These are phyloP conservation scores for Alternaria gaisen DNA, from an alignment of 2,329 filamentous ascomycete genomes.

Conservation along the genomic window DNA sequence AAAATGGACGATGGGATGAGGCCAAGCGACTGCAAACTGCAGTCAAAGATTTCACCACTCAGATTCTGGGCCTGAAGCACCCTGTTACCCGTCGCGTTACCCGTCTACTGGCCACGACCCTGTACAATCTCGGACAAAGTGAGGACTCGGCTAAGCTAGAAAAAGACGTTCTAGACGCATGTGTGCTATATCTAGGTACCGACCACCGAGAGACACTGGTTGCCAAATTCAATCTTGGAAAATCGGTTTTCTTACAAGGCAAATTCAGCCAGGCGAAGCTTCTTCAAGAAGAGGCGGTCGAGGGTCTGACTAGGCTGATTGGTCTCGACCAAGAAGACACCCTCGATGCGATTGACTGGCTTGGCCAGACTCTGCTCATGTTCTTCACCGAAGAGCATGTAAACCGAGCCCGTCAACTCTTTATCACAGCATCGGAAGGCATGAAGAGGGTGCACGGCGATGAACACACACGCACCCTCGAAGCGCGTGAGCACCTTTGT, in stretches of 20 bases:
- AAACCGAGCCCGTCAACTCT: slow-evolving; percentile 9
- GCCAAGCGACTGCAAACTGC: slow-evolving; percentile 36
- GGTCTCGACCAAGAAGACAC: slow-evolving; percentile 30
- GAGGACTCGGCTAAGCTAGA: slow-evolving; percentile 38
- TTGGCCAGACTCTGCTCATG: slow-evolving; percentile 19
- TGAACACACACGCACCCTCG: slow-evolving; percentile 16
- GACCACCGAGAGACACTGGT: no score
- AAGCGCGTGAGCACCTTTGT: slow-evolving; percentile 13
- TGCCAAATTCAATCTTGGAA: slow-evolving; percentile 33
- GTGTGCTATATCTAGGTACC: neutral
- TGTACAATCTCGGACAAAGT: slow-evolving; percentile 21
- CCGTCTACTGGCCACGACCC: slow-evolving; percentile 32
- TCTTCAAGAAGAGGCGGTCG: slow-evolving; percentile 28
- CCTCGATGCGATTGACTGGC: slow-evolving; percentile 31
- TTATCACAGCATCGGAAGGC: slow-evolving; percentile 12
- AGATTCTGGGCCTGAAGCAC: slow-evolving; percentile 34
- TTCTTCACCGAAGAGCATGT: slow-evolving; percentile 9
- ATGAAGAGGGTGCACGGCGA: slow-evolving; percentile 14
- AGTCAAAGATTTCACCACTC: slow-evolving; percentile 32
- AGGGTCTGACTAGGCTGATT: slow-evolving; percentile 21
- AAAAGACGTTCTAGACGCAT: slow-evolving; percentile 29
- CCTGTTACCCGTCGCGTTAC: slow-evolving; percentile 26
- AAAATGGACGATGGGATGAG: slow-evolving; percentile 33
- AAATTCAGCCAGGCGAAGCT: slow-evolving; percentile 24
- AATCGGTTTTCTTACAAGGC: slow-evolving; percentile 27